Conservation (phyloP, 148 eudicot species). For the Cornus controversa region DNA sequence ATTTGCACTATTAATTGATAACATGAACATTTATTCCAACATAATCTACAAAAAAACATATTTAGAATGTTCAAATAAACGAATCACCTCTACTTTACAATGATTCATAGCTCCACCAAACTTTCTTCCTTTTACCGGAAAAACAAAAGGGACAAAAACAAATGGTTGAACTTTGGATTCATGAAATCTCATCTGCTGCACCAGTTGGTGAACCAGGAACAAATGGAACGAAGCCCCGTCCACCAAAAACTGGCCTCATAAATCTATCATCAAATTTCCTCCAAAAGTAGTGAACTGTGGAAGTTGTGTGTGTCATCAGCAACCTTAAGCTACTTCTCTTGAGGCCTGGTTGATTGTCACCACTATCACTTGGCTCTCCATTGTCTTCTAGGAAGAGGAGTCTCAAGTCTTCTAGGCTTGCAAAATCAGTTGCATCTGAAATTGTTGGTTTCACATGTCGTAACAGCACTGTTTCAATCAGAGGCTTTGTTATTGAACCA, state of each 20-base stretch:
- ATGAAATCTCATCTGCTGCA: conserved; percentile 31
- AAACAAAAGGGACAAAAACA: not conserved
- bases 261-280: conserved; percentile 87
- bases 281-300: conserved; percentile 77
- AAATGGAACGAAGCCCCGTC: conserved; percentile 82
- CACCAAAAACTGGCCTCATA: conserved; percentile 98
- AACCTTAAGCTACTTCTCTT: conserved; percentile 40
- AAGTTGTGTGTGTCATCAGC: conserved; percentile 57
- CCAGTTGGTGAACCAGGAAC: conserved; percentile 80
- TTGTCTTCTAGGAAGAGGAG: conserved; percentile 43
- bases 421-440: conserved; percentile 48
- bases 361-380: conserved; percentile 24
- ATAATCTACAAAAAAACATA: no score
- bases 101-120: no score
- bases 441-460: conserved; percentile 24
- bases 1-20: no score
- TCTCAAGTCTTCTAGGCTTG: conserved; percentile 56
- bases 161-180: not conserved
- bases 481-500: conserved; percentile 63
- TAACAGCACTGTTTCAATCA: conserved; percentile 45
- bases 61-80: not conserved
- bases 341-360: conserved; percentile 6
- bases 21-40: no score
- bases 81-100: not conserved
- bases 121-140: not conserved